phyloP scores from a whole-genome alignment of 768 basidiomycete genomes.

The Chiua virens region DNA sequence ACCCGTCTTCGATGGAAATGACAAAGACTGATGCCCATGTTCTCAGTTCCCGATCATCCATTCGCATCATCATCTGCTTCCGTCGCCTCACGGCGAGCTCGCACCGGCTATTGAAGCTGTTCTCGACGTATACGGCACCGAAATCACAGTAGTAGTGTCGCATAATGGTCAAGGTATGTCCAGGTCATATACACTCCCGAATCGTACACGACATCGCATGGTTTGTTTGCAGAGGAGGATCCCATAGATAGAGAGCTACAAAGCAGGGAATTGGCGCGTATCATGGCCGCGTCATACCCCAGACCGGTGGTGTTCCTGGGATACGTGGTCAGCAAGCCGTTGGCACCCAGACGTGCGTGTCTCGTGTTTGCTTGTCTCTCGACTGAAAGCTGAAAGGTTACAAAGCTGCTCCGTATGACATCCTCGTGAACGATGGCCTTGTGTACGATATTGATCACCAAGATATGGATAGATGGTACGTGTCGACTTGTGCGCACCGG shows the following conservation, averaged over 20 bases:
- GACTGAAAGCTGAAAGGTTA: conserved; percentile 6
- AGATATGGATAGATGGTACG: conserved; percentile 70
- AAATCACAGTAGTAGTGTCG: conserved; percentile 79
- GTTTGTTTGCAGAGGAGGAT: conserved; percentile 66
- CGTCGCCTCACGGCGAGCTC: conserved; percentile 83
- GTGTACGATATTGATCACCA: conserved; percentile 79
- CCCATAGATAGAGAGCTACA: conserved; percentile 87
- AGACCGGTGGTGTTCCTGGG: conserved; percentile 78
- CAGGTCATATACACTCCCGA: background rate
- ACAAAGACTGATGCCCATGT: background rate
- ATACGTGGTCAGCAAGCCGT: conserved; percentile 75
- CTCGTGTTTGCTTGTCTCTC: background rate
- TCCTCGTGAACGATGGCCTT: conserved; percentile 72
- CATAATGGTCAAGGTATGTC: conserved; percentile 86
- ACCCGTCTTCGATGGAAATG: background rate
- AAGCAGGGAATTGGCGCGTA: conserved; percentile 73
- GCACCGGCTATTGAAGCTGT: conserved; percentile 89
- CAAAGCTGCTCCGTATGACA: conserved; percentile 72
- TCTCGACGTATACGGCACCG: conserved; percentile 74
- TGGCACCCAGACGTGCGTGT: conserved; percentile 58
- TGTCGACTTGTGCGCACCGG: background rate
- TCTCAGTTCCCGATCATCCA: conserved; percentile 82
- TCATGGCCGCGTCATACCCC: conserved; percentile 70
- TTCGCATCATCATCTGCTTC: conserved; percentile 82
- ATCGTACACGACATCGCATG: background rate